Evolutionary conservation across 1,139 yeast species (phyloP), one percentile per base, ranked within the genome.

Genomic region (Kodamaea suecica): DNA sequence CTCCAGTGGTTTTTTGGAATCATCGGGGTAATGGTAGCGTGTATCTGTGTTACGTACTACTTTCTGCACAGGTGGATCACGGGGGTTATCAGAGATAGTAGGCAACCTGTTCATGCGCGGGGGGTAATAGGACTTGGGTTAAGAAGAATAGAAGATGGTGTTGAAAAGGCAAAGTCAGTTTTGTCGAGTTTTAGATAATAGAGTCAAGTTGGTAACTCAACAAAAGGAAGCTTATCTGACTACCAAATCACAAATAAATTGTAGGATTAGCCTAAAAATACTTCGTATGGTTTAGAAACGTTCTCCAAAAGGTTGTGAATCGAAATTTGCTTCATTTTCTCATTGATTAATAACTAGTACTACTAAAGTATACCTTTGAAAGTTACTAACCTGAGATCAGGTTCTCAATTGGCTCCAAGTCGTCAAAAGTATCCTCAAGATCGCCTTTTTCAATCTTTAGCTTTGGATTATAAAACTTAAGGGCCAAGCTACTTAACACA

Each of bases 401-500:
- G 20, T 30, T 21, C 17, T 30, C 29, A 8, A 9, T 9, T 8
- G 33, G 38, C 23, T 35, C 35, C 14, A 27, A 19, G 21, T 19
- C 8, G 7, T 10, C 13, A 17, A 14, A 27, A 6, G 8, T 9
- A n/a, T 27, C 35, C 27, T 29, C 34, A 7, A 17, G 14, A 14
- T 36, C 27, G 6, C 32, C 23, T 13, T 55, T 49, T n/a, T 48
- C 43, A 3, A 45, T 49, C 17, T 48, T 47, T 27, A 62, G 40
- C 37, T 56, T 60, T 2, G 78, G 78, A 35, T 49, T 61, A 48
- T 70, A 76, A 23, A 73, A 55, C 39, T 63, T 67, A 43, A 78
- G 57, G 0, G 76, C 71, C 47, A 76, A 63, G 53, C 80, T 74
- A 48, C 81, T 76, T 36, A 68, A 49, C 2, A 78, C 76, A 36